A percentile compares a stretch with the other conserved stretches of the same genome.
Conservation (phyloP, 2,329 filamentous ascomycete species). For the Phyllosticta citrichinensis region DNA sequence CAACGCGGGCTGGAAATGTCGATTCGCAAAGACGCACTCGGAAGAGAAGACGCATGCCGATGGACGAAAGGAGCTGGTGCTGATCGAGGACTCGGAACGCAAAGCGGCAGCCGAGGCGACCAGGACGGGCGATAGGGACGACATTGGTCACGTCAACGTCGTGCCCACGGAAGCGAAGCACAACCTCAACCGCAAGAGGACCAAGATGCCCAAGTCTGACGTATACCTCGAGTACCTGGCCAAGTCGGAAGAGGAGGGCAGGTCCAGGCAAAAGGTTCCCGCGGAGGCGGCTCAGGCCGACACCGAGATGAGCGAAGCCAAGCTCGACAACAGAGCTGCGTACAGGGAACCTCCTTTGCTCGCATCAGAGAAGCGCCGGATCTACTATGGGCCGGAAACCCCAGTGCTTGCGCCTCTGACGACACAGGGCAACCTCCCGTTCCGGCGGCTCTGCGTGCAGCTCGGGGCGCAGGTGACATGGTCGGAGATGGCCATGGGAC, state of each 20-base stretch:
- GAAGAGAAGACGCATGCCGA: constrained; percentile 68
- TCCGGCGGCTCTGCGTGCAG: constrained; percentile 79
- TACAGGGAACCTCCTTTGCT: constrained; percentile 81
- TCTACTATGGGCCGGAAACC: constrained; percentile 92
- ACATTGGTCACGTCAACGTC: constrained; percentile 64
- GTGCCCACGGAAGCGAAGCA: constrained; percentile 62
- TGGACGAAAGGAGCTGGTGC: constrained; percentile 70
- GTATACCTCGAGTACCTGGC: constrained; percentile 70
- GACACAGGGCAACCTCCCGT: constrained; percentile 92
- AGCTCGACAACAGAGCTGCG: constrained; percentile 62
- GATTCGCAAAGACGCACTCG: constrained; percentile 81
- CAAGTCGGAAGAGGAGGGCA: constrained; percentile 16
- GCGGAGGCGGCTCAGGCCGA: constrained; percentile 15
- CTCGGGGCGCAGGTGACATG: constrained; percentile 89
- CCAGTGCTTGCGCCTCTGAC: constrained; percentile 90
- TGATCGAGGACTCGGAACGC: constrained; percentile 48
- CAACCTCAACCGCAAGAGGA: constrained; percentile 61
- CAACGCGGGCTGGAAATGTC: constrained; percentile 83
- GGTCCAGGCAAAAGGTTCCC: constrained; percentile 20
- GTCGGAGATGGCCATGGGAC: constrained; percentile 94
- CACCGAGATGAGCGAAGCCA: constrained; percentile 17
- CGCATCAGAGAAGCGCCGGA: constrained; percentile 82
- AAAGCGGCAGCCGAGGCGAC: constrained; percentile 39
- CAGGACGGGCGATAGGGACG: constrained; percentile 20
- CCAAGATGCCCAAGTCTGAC: constrained; percentile 63